A percentile compares a stretch with the other conserved stretches of the same genome.
phyloP scores from a whole-genome alignment of 2,329 filamentous ascomycete species.

The Aaosphaeria arxii region DNA sequence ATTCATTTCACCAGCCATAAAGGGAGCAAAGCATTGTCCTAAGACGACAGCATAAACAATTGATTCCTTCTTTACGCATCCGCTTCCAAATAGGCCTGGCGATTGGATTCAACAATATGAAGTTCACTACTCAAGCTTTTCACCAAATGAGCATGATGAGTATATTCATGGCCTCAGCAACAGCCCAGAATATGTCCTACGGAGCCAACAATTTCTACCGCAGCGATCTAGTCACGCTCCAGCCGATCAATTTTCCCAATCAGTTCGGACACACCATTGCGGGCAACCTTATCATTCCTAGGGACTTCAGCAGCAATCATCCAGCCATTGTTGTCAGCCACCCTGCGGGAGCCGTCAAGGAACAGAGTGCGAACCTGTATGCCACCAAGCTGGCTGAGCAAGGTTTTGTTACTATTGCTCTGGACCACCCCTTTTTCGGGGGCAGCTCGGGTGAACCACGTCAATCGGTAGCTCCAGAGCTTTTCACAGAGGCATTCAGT shows the following conservation, averaged over 20 bases:
- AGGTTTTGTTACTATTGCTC: slow-evolving; percentile 22
- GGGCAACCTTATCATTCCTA: slow-evolving; percentile 9
- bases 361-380: slow-evolving; percentile 30
- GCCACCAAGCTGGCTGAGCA: slow-evolving; percentile 26
- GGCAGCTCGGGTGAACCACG: slow-evolving; percentile 22
- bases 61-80: background rate
- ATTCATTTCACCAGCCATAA: background rate
- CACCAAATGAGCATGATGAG: background rate
- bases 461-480: slow-evolving; percentile 21
- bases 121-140: background rate
- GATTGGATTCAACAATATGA: background rate
- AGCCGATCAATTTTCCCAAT: slow-evolving; percentile 8
- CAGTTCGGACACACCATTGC: slow-evolving; percentile 7
- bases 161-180: background rate
- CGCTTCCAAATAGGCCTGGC: background rate
- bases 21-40: background rate
- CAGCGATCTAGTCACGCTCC: slow-evolving; percentile 8
- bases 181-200: slow-evolving; percentile 10
- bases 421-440: slow-evolving; percentile 23
- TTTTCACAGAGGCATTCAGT: slow-evolving; percentile 28
- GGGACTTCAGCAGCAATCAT: slow-evolving; percentile 2
- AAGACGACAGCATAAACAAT: background rate
- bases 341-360: slow-evolving; percentile 29
- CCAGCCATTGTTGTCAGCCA: slow-evolving; percentile 25
- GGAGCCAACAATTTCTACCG: slow-evolving; percentile 14